Conservation (phyloP, 1,284 basidiomycete genomes). For the Malassezia dermatis region DNA sequence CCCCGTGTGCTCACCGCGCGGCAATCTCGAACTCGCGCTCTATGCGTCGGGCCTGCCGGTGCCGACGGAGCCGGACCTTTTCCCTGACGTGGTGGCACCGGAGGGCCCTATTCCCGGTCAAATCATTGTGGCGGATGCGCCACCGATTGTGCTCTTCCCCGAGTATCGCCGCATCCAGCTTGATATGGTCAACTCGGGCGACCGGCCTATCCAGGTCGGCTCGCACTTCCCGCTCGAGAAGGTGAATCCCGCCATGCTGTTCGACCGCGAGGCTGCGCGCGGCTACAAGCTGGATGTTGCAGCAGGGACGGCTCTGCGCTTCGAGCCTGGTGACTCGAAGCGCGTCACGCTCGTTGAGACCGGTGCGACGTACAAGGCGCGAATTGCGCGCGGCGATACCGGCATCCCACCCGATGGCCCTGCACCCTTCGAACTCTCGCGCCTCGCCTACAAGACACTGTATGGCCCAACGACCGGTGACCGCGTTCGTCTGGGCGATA, state of each 20-base stretch:
- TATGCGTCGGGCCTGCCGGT: conserved; percentile 85
- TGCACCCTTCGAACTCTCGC: conserved; percentile 22
- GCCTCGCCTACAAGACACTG: conserved; percentile 35
- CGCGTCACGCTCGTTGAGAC: conserved; percentile 72
- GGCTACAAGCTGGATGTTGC: conserved; percentile 82
- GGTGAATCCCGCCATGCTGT: conserved; percentile 68
- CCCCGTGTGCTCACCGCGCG: conserved; percentile 65
- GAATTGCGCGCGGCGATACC: conserved; percentile 11
- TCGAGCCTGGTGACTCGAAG: conserved; percentile 85
- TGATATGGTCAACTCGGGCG: conserved; percentile 80
- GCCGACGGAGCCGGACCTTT: conserved; percentile 55
- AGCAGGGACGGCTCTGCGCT: conserved; percentile 86
- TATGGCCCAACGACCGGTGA: conserved; percentile 83
- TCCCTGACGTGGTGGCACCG: conserved; percentile 9
- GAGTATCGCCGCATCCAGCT: conserved; percentile 62
- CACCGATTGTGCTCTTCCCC: conserved; percentile 63
- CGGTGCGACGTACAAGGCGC: conserved; percentile 42
- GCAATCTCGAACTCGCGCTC: conserved; percentile 68
- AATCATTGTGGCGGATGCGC: conserved; percentile 25
- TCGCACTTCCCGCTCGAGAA: conserved; percentile 74
- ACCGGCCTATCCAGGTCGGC: conserved; percentile 71
- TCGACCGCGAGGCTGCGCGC: conserved; percentile 70
- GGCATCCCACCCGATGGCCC: conserved; percentile 15
- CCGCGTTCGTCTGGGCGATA: conserved; percentile 76
- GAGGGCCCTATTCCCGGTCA: conserved; percentile 27